These are phyloP conservation scores for Xylaria grammica DNA, from an alignment of 495 filamentous ascomycete genomes.

Conservation along the genomic window DNA sequence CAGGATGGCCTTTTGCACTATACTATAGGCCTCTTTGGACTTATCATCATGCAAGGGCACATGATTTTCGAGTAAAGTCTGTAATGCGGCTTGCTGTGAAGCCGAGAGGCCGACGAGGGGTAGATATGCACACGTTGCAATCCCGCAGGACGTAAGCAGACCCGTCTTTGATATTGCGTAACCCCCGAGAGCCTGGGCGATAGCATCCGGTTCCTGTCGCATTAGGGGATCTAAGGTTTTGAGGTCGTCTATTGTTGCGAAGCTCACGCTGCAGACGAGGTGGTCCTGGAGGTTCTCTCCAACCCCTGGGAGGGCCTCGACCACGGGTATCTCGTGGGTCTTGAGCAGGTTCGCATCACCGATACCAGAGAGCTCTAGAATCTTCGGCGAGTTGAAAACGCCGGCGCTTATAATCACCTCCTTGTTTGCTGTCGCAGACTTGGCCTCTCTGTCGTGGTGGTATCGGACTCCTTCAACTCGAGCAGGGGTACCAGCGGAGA, in stretches of 20 bases:
- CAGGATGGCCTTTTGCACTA: not conserved
- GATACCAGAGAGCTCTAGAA: slow-evolving; percentile 63
- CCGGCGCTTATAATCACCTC: slow-evolving; percentile 59
- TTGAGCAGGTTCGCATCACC: slow-evolving; percentile 50
- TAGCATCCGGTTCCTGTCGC: slow-evolving; percentile 64
- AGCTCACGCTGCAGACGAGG: slow-evolving; percentile 9
- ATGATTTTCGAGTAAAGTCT: not conserved
- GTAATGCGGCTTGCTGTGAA: not conserved
- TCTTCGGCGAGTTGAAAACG: slow-evolving; percentile 55
- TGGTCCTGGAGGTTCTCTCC: slow-evolving; percentile 54
- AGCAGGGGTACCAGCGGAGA: slow-evolving; percentile 35
- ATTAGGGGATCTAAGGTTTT: slow-evolving; percentile 78
- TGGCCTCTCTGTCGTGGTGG: not conserved
- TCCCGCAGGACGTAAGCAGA: slow-evolving; percentile 4
- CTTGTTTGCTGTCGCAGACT: slow-evolving; percentile 25
- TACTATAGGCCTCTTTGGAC: not conserved
- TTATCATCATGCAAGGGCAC: not conserved
- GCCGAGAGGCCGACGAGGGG: not conserved
- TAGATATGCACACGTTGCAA: slow-evolving; percentile 10
- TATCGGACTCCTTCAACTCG: slow-evolving; percentile 49
- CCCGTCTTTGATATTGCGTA: slow-evolving; percentile 14
- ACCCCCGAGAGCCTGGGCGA: slow-evolving; percentile 36
- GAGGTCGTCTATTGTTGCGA: slow-evolving; percentile 35
- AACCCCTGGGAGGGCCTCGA: slow-evolving; percentile 51
- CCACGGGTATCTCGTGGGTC: slow-evolving; percentile 48